A percentile compares a stretch with the other conserved stretches of the same genome.
phyloP scores from a whole-genome alignment of 495 filamentous ascomycete genomes.

The Neurospora pannonica region DNA sequence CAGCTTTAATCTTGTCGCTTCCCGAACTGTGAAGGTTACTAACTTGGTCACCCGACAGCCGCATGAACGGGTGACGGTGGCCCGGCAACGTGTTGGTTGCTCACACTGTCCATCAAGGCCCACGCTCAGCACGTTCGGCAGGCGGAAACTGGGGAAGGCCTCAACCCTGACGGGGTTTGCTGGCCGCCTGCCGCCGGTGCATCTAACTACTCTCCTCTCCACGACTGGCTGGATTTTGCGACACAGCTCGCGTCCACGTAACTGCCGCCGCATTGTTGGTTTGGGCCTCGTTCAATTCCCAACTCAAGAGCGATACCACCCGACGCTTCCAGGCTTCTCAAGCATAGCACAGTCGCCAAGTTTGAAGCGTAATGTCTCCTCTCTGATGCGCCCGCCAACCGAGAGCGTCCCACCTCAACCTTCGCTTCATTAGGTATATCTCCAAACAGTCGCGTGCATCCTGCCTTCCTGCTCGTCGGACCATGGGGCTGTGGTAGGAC shows the following conservation, averaged over 20 bases:
- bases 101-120: background rate
- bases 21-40: background rate
- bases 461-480: background rate
- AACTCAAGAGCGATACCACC: background rate
- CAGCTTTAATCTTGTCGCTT: background rate
- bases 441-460: background rate
- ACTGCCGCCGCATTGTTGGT: background rate
- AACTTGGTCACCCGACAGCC: background rate
- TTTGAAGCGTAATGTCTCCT: background rate
- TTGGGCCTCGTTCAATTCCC: background rate
- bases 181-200: background rate
- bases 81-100: background rate
- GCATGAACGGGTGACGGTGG: background rate
- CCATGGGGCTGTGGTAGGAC: background rate
- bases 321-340: background rate
- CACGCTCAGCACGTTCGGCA: background rate
- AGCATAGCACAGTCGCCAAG: background rate
- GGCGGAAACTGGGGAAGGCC: background rate
- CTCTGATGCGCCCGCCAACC: background rate
- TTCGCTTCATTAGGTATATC: background rate
- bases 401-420: background rate
- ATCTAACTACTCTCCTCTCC: background rate
- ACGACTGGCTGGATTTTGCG: background rate
- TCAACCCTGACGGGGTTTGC: background rate
- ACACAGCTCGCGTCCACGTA: background rate